These are phyloP conservation scores for Echinosophora koreensis DNA, from an alignment of 306 rosid species.

Conservation along the genomic window DNA sequence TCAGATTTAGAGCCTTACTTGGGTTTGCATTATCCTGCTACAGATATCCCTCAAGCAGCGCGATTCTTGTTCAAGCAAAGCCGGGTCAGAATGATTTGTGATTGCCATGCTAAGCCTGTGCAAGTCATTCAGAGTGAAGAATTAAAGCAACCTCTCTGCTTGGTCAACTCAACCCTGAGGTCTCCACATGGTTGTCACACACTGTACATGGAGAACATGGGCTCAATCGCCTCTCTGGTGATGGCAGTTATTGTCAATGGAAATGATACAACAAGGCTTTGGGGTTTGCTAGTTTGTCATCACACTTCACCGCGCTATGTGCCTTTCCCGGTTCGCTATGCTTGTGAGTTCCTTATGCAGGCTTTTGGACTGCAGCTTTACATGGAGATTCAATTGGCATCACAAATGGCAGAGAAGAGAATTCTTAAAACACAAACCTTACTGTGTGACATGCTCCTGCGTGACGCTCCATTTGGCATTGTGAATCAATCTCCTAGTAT, in stretches of 20 bases:
- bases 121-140: conserved; percentile 66
- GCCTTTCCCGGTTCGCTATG: conserved; percentile 89
- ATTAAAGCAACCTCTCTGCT: conserved; percentile 69
- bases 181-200: conserved; percentile 79
- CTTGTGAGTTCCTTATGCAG: conserved; percentile 87
- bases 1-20: conserved; percentile 77
- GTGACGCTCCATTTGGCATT: conserved; percentile 72
- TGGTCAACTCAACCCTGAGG: conserved; percentile 87
- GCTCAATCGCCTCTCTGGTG: conserved; percentile 74
- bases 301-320: conserved; percentile 74
- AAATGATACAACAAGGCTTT: conserved; percentile 66
- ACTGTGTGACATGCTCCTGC: conserved; percentile 87
- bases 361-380: conserved; percentile 77
- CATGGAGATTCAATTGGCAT: conserved; percentile 79
- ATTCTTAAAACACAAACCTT: conserved; percentile 74
- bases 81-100: conserved; percentile 74
- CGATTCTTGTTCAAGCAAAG: conserved; percentile 88
- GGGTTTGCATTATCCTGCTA: conserved; percentile 88
- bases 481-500: conserved; percentile 80
- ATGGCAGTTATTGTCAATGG: conserved; percentile 69
- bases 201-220: conserved; percentile 85
- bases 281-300: conserved; percentile 94
- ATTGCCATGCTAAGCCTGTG: conserved; percentile 78
- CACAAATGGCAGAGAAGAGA: conserved; percentile 73
- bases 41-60: conserved; percentile 84